phyloP scores from a whole-genome alignment of 805 yeast species.

The Candida anglica region DNA sequence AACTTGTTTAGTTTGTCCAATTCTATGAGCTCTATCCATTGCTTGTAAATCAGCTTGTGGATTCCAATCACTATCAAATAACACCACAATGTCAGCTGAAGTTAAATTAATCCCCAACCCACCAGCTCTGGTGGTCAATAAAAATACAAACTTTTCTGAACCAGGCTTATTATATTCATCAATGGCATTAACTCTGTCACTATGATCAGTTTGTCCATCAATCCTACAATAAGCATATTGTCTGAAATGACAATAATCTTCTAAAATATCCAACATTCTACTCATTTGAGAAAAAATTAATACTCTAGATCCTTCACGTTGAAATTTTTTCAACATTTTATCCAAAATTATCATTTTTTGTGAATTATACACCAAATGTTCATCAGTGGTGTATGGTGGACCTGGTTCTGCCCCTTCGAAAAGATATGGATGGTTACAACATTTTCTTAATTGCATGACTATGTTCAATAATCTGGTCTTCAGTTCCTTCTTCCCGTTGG shows the following conservation, averaged over 20 bases:
- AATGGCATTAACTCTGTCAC: constrained; percentile 69
- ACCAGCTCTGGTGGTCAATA: constrained; percentile 84
- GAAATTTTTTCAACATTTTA: constrained; percentile 55
- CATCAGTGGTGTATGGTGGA: constrained; percentile 83
- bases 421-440: constrained; percentile 81
- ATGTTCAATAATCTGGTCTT: constrained; percentile 74
- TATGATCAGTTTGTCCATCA: constrained; percentile 80
- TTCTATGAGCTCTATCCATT: constrained; percentile 87
- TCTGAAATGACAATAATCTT: constrained; percentile 73
- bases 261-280: constrained; percentile 73
- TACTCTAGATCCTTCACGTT: constrained; percentile 71
- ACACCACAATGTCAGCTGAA: constrained; percentile 71
- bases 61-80: constrained; percentile 83
- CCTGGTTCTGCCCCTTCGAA: constrained; percentile 91
- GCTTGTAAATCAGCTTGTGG: constrained; percentile 89
- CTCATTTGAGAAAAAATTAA: constrained; percentile 83
- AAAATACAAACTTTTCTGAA: constrained; percentile 66
- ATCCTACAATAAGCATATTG: constrained; percentile 71
- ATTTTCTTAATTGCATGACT: constrained; percentile 81
- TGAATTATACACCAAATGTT: constrained; percentile 70
- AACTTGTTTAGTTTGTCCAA: constrained; percentile 83
- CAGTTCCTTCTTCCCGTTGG: constrained; percentile 68
- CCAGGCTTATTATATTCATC: constrained; percentile 79
- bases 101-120: constrained; percentile 85
- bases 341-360: constrained; percentile 72